phyloP scores from a whole-genome alignment of 2,329 filamentous ascomycete species.

The Alternaria postmessia region DNA sequence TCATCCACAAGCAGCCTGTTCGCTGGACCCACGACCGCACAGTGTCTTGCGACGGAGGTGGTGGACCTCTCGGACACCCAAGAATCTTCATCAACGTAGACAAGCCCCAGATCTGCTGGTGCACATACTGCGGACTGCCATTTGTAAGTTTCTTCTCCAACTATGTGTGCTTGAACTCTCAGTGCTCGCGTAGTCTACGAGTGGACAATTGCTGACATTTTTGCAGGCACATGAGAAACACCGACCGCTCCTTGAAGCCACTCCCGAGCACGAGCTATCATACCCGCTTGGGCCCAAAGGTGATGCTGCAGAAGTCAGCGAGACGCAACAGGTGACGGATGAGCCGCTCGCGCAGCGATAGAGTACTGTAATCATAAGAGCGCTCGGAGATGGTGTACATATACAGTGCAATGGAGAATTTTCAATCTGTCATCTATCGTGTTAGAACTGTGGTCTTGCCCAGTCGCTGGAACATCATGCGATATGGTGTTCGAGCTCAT shows the following conservation, averaged over 20 bases:
- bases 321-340: conserved; percentile 66
- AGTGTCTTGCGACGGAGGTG: conserved; percentile 91
- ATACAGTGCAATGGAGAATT: conserved; percentile 28
- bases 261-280: conserved; percentile 77
- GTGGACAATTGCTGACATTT: conserved; percentile 17
- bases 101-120: conserved; percentile 90
- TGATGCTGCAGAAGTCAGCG: conserved; percentile 66
- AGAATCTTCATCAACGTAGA: conserved; percentile 97
- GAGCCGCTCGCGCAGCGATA: conserved; percentile 68
- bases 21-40: conserved; percentile 84
- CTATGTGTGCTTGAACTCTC: neutral
- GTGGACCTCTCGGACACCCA: conserved; percentile 88
- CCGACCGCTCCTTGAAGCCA: conserved; percentile 81
- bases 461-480: neutral
- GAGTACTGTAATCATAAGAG: neutral
- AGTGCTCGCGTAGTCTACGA: neutral
- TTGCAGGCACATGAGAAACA: conserved; percentile 87
- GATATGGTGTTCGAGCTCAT: neutral
- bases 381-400: conserved; percentile 31
- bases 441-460: neutral
- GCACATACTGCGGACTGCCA: conserved; percentile 92
- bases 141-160: conserved; percentile 70
- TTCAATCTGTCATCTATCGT: neutral
- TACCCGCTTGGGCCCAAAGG: conserved; percentile 77
- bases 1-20: conserved; percentile 96